Evolutionary conservation across 148 eudicot species (phyloP).

Genomic region (Nepenthes gracilis): DNA sequence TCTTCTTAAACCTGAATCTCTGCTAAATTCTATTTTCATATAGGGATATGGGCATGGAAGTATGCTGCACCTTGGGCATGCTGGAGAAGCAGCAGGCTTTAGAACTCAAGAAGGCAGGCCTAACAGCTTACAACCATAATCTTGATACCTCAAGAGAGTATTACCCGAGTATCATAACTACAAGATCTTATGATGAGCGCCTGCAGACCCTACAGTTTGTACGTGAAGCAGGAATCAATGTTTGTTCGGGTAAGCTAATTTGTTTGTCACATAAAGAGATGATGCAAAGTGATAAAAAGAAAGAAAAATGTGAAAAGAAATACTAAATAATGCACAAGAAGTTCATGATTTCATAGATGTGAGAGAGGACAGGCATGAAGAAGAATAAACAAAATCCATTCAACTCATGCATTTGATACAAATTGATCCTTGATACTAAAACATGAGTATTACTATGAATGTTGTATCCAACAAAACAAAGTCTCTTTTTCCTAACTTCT

Average conservation of each 20-base stretch:
- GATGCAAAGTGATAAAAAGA: not conserved
- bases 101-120: conserved; percentile 89
- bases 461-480: too few species aligned
- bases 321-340: too few species aligned
- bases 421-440: too few species aligned
- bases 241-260: conserved; percentile 78
- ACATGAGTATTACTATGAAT: too few species aligned
- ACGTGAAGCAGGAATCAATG: conserved; percentile 95
- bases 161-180: conserved; percentile 87
- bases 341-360: too few species aligned
- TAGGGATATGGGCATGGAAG: conserved; percentile 99
- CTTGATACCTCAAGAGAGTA: conserved; percentile 98
- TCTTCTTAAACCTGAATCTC: not conserved
- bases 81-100: conserved; percentile 94
- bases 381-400: too few species aligned
- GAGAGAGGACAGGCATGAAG: too few species aligned
- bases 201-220: conserved; percentile 78
- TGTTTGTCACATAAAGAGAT: not conserved
- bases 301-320: not conserved
- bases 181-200: conserved; percentile 90
- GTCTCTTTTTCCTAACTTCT: too few species aligned
- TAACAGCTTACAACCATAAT: conserved; percentile 95
- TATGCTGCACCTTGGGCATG: conserved; percentile 99
- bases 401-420: too few species aligned
- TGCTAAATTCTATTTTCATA: conserved; percentile 7